Conservation (phyloP, 495 filamentous ascomycete species). For the Penicillium dipodomyicola region DNA sequence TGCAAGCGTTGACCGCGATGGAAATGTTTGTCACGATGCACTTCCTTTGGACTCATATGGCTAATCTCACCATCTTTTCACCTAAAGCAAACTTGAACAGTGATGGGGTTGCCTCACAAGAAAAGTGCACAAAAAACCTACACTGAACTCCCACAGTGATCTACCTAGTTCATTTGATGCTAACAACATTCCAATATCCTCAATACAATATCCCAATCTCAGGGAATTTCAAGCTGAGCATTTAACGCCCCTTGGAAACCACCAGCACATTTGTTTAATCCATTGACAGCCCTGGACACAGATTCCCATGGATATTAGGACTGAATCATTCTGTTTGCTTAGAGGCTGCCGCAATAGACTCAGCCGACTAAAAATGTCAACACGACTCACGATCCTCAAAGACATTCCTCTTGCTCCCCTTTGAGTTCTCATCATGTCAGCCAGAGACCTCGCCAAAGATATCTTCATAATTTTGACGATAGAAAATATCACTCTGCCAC, state of each 20-base stretch:
- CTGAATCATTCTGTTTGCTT: conserved; percentile 54
- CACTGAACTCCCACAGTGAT: background rate
- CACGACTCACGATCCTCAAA: conserved; percentile 70
- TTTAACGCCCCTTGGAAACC: conserved; percentile 13
- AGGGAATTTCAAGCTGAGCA: conserved; percentile 5
- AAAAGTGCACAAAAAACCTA: background rate
- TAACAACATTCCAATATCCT: background rate
- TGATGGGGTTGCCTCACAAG: background rate
- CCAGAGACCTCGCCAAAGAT: conserved; percentile 42
- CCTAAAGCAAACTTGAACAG: background rate
- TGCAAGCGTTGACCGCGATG: background rate
- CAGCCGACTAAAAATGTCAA: conserved; percentile 71
- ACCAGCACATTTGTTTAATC: conserved; percentile 32
- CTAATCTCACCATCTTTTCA: background rate
- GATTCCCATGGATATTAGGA: conserved; percentile 50
- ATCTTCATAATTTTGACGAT: conserved; percentile 57
- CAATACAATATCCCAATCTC: background rate
- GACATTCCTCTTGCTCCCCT: conserved; percentile 57
- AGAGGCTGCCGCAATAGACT: conserved; percentile 54
- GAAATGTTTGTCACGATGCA: background rate
- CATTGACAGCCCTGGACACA: conserved; percentile 32
- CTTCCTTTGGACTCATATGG: background rate
- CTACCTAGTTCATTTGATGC: background rate
- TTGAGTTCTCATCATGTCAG: conserved; percentile 47
- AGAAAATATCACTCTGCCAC: conserved; percentile 57